These are phyloP conservation scores for Chalaropsis thielavioides DNA, from an alignment of 2,329 filamentous ascomycete species.

Conservation along the genomic window DNA sequence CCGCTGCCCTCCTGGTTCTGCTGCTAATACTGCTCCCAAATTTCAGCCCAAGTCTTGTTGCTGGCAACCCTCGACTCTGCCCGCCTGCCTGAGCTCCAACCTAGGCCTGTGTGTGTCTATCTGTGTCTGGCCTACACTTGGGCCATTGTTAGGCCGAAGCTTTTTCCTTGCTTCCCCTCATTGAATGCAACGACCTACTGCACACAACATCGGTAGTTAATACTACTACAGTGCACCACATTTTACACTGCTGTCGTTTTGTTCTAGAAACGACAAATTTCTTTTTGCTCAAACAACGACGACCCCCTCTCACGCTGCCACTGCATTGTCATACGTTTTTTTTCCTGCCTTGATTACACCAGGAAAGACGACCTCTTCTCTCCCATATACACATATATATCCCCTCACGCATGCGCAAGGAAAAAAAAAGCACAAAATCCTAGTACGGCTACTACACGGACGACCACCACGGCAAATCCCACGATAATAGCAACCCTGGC, in stretches of 20 bases:
- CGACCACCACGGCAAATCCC: neutral
- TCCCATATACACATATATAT: neutral
- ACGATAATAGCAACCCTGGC: constrained; percentile 3
- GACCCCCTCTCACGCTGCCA: neutral
- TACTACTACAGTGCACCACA: neutral
- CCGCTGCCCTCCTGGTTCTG: too few relatives aligned
- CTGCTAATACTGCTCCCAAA: neutral
- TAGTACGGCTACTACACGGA: neutral
- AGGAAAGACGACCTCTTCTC: neutral
- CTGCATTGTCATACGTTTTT: neutral
- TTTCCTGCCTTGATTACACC: neutral
- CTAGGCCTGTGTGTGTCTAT: neutral
- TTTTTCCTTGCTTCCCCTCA: constrained; percentile 2
- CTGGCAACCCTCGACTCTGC: neutral
- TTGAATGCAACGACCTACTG: neutral
- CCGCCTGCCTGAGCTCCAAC: neutral
- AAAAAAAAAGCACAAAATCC: neutral
- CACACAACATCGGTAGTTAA: neutral
- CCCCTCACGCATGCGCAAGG: neutral
- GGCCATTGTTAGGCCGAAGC: neutral
- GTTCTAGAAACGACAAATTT: neutral
- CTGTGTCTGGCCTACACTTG: neutral
- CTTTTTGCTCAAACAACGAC: neutral
- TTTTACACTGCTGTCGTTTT: neutral
- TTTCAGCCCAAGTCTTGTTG: constrained; percentile 3